Conservation (phyloP, 73 alveolate genomes). For the Tetrahymena borealis region DNA sequence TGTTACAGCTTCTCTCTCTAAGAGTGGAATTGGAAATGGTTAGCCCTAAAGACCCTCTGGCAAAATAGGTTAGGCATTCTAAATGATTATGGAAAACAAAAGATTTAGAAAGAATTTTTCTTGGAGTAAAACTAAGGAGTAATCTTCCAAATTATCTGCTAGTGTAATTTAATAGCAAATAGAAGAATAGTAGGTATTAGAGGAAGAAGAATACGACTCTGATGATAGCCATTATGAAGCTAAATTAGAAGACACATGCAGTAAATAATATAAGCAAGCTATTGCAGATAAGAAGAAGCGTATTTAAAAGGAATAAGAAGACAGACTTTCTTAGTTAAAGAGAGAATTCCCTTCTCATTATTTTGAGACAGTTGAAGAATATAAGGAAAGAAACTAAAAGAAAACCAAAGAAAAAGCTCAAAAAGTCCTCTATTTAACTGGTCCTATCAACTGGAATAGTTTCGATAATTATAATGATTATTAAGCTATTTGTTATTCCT, state of each 20-base stretch:
- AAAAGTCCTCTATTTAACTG: neutral
- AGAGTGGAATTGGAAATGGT: neutral
- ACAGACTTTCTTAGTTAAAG: neutral
- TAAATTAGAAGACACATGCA: neutral
- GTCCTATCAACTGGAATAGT: neutral
- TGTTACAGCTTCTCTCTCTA: neutral
- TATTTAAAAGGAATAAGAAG: neutral
- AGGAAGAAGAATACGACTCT: neutral
- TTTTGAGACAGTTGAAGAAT: neutral
- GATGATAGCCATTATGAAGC: neutral
- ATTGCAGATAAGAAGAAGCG: neutral
- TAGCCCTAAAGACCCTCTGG: neutral
- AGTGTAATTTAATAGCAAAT: neutral
- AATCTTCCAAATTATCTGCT: neutral
- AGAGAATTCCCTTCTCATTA: neutral
- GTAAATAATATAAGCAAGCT: neutral
- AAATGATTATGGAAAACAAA: neutral
- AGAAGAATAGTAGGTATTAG: neutral
- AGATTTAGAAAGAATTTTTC: neutral
- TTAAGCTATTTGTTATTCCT: slow-evolving; percentile 9
- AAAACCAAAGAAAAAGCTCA: neutral
- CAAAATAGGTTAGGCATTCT: neutral
- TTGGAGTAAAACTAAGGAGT: neutral
- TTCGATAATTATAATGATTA: neutral
- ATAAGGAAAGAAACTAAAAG: neutral